These are phyloP conservation scores for Rhododendron ovatum DNA, from an alignment of 148 eudicot species.

Conservation along the genomic window DNA sequence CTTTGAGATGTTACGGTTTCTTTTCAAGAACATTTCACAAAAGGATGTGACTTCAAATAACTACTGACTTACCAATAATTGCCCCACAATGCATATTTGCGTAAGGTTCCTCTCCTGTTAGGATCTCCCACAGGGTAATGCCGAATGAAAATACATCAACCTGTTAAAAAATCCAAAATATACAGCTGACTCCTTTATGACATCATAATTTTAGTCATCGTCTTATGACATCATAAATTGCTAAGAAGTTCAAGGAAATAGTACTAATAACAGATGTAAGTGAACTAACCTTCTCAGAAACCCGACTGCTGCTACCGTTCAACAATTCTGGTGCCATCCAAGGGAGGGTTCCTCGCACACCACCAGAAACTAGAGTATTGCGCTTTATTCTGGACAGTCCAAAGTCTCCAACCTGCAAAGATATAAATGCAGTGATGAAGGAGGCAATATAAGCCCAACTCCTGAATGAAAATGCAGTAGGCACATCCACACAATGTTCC, in stretches of 20 bases:
- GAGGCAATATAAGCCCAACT: not conserved
- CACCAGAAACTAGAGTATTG: slow-evolving; percentile 94
- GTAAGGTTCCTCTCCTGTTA: slow-evolving; percentile 92
- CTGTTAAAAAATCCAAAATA: slow-evolving; percentile 41
- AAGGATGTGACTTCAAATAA: not conserved
- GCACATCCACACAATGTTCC: not conserved
- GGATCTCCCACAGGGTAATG: slow-evolving; percentile 87
- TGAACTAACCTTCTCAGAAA: slow-evolving; percentile 76
- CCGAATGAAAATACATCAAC: slow-evolving; percentile 97
- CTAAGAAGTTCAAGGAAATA: slow-evolving; percentile 19
- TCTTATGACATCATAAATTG: slow-evolving; percentile 14
- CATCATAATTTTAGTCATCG: not conserved
- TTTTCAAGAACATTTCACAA: not conserved
- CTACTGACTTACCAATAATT: slow-evolving; percentile 57
- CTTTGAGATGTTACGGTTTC: not conserved
- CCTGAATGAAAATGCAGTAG: not conserved
- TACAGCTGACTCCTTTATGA: not conserved
- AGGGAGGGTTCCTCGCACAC: slow-evolving; percentile 94
- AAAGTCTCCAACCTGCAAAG: slow-evolving; percentile 87
- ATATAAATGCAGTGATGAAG: not conserved
- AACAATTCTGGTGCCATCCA: slow-evolving; percentile 99
- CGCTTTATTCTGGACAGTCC: slow-evolving; percentile 93
- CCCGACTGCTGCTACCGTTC: slow-evolving; percentile 81
- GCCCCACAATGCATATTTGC: slow-evolving; percentile 96
- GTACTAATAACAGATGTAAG: slow-evolving; percentile 19